Evolutionary conservation across 805 yeast species (phyloP).

Genomic region (Spathaspora gorwiae): DNA sequence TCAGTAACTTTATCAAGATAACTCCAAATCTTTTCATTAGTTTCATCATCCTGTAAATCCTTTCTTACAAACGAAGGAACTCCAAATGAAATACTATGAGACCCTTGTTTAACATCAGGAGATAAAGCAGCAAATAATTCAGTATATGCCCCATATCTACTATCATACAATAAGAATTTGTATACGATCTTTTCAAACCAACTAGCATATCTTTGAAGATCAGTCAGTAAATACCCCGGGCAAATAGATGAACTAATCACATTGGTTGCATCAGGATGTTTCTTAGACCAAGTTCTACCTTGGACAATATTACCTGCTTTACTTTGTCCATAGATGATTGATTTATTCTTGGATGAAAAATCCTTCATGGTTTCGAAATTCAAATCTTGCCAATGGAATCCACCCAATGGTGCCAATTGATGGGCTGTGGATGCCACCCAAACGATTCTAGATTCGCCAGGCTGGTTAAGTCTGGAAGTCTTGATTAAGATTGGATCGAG

Average conservation of each 20-base stretch:
- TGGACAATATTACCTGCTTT: slow-evolving; percentile 39
- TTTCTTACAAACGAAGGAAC: not conserved
- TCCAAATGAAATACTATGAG: slow-evolving; percentile 36
- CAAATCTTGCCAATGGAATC: slow-evolving; percentile 32
- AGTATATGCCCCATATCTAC: slow-evolving; percentile 40
- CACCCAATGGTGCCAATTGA: slow-evolving; percentile 21
- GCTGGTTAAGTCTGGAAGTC: slow-evolving; percentile 17
- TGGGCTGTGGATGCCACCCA: slow-evolving; percentile 44
- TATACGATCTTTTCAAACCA: not conserved
- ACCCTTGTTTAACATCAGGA: slow-evolving; percentile 34
- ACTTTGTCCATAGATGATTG: slow-evolving; percentile 33
- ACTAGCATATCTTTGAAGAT: slow-evolving; percentile 21
- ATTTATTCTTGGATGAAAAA: slow-evolving; percentile 5
- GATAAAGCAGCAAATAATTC: slow-evolving; percentile 37
- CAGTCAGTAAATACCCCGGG: slow-evolving; percentile 38
- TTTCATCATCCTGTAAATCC: not conserved
- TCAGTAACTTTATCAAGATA: slow-evolving; percentile 2
- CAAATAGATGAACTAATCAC: slow-evolving; percentile 32
- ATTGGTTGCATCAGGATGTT: slow-evolving; percentile 18
- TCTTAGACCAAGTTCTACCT: slow-evolving; percentile 29
- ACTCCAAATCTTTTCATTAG: slow-evolving; percentile 3
- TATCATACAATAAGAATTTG: slow-evolving; percentile 13
- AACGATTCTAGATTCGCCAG: slow-evolving; percentile 27
- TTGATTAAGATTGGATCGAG: slow-evolving; percentile 10
- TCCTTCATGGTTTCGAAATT: slow-evolving; percentile 13